Base-by-base conservation (phyloP, 331 rosid species). In the Prunus yedoensis region DNA sequence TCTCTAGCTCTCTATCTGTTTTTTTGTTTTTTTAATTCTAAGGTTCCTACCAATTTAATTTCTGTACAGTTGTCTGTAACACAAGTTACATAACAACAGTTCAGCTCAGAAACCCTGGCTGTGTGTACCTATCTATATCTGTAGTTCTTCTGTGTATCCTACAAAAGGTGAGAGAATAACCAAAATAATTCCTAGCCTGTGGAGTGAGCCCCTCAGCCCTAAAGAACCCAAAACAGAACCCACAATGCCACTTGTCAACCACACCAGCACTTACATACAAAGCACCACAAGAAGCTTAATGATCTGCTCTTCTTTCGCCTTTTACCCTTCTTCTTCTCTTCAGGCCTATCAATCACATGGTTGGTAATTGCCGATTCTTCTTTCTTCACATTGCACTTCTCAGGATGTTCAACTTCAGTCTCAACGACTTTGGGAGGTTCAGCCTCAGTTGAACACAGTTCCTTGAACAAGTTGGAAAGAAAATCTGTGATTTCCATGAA, bases 401-500 rank as follows among this genome's bases (percentile, higher is more conserved):
- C 51, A 28, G 16, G 32, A 23, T 54, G 72, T 25, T 71, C 78
- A 21, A 49, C 71, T 38, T 74, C 83, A 27, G 21, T 52, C 72
- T 75, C 83, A 51, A 38, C 15, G 17, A 65, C 56, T 25, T 18
- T 53, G 3, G 73, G 38, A 46, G 77, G 47, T 52, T 20, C 21
- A 6, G 32, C 62, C 69, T 65, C 80, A 58, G 20, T 2, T 10
- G 77, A 51, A 71, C 38, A 61, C 17, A 49, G 27, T 9, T 56
- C 38, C 13, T 61, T 76, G 49, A 80, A 84, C 51, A 80, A 54
- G 4, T 17, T 80, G 32, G 35, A 35, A 10, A 90, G 84, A n/a
- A 21, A 65, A 38, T 60, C 64, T 4, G 74, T 78, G 65, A 91
- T 74, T 57, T 86, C 82, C 41, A 32, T 27, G 66, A 89, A 91